Conservation (phyloP, 495 filamentous ascomycete species). For the Penicillium parvum region DNA sequence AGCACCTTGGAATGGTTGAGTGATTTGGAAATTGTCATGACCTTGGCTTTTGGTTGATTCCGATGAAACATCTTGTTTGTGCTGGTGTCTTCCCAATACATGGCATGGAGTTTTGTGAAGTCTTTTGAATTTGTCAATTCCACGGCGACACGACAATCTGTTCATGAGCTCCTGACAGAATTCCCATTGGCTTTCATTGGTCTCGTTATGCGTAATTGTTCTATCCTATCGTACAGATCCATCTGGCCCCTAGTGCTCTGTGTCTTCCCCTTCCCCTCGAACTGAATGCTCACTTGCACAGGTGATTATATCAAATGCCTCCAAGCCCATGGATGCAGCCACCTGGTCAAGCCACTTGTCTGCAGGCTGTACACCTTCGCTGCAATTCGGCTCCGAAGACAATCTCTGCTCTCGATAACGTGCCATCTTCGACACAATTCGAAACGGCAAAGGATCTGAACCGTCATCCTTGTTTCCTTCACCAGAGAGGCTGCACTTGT, state of each 20-base stretch:
- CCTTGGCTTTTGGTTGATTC: slow-evolving; percentile 2
- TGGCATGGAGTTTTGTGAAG: slow-evolving; percentile 12
- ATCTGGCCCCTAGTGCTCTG: background rate
- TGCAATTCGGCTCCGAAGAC: background rate
- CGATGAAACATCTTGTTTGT: background rate
- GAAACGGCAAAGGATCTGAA: slow-evolving; percentile 12
- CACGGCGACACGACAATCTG: slow-evolving; percentile 21
- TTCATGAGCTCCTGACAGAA: slow-evolving; percentile 10
- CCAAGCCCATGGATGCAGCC: slow-evolving; percentile 24
- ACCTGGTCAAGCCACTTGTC: slow-evolving; percentile 22
- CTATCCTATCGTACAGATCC: background rate
- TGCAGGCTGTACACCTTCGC: slow-evolving; percentile 1
- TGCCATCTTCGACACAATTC: slow-evolving; percentile 16
- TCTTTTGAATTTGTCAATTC: slow-evolving; percentile 16
- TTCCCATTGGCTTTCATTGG: no score
- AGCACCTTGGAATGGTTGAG: slow-evolving; percentile 3
- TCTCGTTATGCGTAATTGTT: background rate
- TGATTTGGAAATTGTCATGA: slow-evolving; percentile 3
- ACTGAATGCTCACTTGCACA: background rate
- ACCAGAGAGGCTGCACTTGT: background rate
- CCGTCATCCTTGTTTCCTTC: no score
- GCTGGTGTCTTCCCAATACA: slow-evolving; percentile 3
- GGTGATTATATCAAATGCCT: slow-evolving; percentile 16
- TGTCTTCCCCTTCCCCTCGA: background rate
- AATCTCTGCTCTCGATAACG: no score